These are phyloP conservation scores for Marasmius sp. DNA, from an alignment of 1,284 basidiomycete species.

Conservation along the genomic window DNA sequence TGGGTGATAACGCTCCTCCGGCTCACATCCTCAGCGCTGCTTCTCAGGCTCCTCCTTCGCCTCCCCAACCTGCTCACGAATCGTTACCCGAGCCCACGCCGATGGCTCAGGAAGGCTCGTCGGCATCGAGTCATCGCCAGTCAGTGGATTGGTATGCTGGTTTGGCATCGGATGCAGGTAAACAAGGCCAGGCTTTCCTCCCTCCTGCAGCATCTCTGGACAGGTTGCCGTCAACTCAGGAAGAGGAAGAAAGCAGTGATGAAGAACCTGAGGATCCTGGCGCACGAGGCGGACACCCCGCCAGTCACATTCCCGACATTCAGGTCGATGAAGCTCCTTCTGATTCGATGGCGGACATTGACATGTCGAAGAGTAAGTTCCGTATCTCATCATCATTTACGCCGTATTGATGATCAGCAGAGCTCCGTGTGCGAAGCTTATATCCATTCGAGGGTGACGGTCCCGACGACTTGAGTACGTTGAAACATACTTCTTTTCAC, in stretches of 20 bases:
- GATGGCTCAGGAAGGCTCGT: slow-evolving; percentile 26
- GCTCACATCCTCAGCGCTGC: slow-evolving; percentile 60
- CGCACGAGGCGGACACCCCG: slow-evolving; percentile 54
- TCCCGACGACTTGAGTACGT: slow-evolving; percentile 80
- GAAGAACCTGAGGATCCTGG: slow-evolving; percentile 35
- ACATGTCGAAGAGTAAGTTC: slow-evolving; percentile 59
- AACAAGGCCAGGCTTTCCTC: not conserved
- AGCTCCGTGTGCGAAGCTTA: slow-evolving; percentile 75
- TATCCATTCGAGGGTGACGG: slow-evolving; percentile 86
- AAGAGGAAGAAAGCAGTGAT: slow-evolving; percentile 47
- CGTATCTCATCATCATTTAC: not conserved
- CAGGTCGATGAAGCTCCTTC: slow-evolving; percentile 48
- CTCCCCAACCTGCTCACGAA: slow-evolving; percentile 18
- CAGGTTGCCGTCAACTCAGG: slow-evolving; percentile 52
- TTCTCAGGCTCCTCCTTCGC: slow-evolving; percentile 40
- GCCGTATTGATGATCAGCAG: slow-evolving; percentile 33
- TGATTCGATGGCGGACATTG: slow-evolving; percentile 78
- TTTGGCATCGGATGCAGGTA: slow-evolving; percentile 72
- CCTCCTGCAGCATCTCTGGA: slow-evolving; percentile 30
- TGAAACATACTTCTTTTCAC: slow-evolving; percentile 1
- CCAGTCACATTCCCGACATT: slow-evolving; percentile 57
- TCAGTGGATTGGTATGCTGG: slow-evolving; percentile 92
- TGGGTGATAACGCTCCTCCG: slow-evolving; percentile 79
- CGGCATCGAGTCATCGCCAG: slow-evolving; percentile 57
- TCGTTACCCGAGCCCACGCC: slow-evolving; percentile 20